These are phyloP conservation scores for Wickerhamiella dianesei DNA, from an alignment of 805 yeast species.

Conservation along the genomic window DNA sequence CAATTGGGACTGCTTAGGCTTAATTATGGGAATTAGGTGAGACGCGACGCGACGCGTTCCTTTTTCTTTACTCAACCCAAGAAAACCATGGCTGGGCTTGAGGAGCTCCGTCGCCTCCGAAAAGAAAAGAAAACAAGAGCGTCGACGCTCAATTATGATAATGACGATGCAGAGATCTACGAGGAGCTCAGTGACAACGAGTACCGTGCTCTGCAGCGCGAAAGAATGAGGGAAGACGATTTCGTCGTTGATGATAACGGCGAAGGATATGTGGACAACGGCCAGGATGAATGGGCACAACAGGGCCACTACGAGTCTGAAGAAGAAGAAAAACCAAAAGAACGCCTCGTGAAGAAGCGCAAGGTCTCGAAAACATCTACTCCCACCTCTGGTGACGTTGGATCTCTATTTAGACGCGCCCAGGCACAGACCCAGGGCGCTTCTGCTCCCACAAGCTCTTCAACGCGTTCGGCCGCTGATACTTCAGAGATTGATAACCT, in stretches of 20 bases:
- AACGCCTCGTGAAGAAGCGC: slow-evolving; percentile 23
- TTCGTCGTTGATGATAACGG: slow-evolving; percentile 92
- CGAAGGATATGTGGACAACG: slow-evolving; percentile 86
- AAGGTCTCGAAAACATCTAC: slow-evolving; percentile 16
- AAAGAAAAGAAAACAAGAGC: slow-evolving; percentile 31
- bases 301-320: slow-evolving; percentile 27
- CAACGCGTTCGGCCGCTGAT: slow-evolving; percentile 1
- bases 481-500: slow-evolving; percentile 3
- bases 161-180: slow-evolving; percentile 47
- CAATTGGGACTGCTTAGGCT: too few species aligned
- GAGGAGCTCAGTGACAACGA: slow-evolving; percentile 79
- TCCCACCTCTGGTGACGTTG: slow-evolving; percentile 18
- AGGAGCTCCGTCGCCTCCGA: slow-evolving; percentile 15
- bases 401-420: slow-evolving; percentile 33
- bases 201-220: slow-evolving; percentile 61
- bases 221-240: slow-evolving; percentile 74
- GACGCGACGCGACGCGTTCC: slow-evolving; percentile 2
- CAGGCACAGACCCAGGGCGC: slow-evolving; percentile 10
- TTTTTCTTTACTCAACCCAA: background rate
- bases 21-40: too few species aligned
- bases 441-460: slow-evolving; percentile 34
- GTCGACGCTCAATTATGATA: slow-evolving; percentile 32
- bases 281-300: slow-evolving; percentile 72
- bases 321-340: slow-evolving; percentile 23
- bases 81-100: background rate